These are phyloP conservation scores for Plenodomus tracheiphilus DNA, from an alignment of 2,329 filamentous ascomycete genomes.

Conservation along the genomic window DNA sequence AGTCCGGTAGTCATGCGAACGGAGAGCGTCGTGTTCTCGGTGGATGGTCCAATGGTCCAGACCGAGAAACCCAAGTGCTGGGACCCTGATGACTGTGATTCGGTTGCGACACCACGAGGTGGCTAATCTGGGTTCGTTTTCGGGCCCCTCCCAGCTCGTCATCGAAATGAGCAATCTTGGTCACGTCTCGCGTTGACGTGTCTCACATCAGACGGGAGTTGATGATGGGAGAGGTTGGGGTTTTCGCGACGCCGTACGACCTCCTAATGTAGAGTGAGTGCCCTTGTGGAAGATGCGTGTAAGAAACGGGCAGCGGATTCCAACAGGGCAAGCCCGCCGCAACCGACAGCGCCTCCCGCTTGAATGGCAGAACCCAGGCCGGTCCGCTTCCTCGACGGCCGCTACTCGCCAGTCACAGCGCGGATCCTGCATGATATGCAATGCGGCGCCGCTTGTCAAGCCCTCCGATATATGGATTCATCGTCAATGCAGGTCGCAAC, in stretches of 20 bases:
- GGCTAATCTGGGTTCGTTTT: constrained; percentile 20
- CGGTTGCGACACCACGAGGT: constrained; percentile 27
- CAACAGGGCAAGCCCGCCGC: constrained; percentile 35
- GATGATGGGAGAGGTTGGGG: constrained; percentile 2
- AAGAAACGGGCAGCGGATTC: constrained; percentile 18
- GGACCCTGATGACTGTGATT: constrained; percentile 29
- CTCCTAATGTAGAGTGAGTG: constrained; percentile 5
- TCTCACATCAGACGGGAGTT: constrained; percentile 21
- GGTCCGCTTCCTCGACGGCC: constrained; percentile 26
- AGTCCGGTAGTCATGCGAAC: constrained; percentile 41
- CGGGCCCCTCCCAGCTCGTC: constrained; percentile 12
- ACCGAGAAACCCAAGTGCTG: neutral
- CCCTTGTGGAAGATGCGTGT: constrained; percentile 8
- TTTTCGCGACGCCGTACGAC: constrained; percentile 16
- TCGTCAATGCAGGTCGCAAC: constrained; percentile 27
- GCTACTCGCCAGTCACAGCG: constrained; percentile 33
- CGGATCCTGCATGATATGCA: constrained; percentile 26
- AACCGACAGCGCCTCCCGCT: constrained; percentile 40
- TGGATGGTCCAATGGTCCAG: neutral
- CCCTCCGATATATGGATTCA: constrained; percentile 19
- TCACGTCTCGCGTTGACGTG: constrained; percentile 6
- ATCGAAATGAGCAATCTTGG: constrained; percentile 7
- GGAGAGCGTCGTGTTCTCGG: constrained; percentile 9
- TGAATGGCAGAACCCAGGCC: constrained; percentile 20
- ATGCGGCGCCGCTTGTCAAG: constrained; percentile 13